A percentile compares a stretch with the other conserved stretches of the same genome.
Conservation (phyloP, 139 green algal genomes). For the Chlorella ohadii region DNA sequence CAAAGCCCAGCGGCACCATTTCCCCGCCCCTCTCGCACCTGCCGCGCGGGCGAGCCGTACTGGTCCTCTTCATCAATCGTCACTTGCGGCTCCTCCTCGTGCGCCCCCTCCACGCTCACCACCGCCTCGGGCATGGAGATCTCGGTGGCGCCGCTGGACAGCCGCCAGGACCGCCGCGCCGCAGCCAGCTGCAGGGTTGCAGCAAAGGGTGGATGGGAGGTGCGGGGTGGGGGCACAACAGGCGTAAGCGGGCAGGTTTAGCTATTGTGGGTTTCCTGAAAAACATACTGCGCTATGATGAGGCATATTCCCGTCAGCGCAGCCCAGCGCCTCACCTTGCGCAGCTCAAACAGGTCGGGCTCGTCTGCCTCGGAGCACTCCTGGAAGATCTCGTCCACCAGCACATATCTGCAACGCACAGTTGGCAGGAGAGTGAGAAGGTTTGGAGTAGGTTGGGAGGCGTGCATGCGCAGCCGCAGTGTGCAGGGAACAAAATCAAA, state of each 20-base stretch:
- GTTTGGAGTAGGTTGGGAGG: too few species aligned
- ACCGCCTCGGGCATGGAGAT: constrained; percentile 73
- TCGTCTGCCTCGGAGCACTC: constrained; percentile 14
- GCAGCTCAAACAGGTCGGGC: constrained; percentile 11
- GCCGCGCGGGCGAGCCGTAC: constrained; percentile 47
- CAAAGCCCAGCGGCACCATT: too few species aligned
- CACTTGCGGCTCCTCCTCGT: background rate
- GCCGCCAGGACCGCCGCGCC: constrained; percentile 49
- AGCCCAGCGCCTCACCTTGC: background rate
- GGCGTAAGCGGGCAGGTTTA: too few species aligned
- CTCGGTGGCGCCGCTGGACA: constrained; percentile 59
- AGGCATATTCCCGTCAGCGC: too few species aligned
- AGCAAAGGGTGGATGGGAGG: too few species aligned
- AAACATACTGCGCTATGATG: too few species aligned
- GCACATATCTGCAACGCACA: constrained; percentile 58
- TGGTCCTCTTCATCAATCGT: constrained; percentile 8
- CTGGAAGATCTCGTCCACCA: constrained; percentile 71
- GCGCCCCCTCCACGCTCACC: constrained; percentile 25
- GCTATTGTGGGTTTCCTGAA: too few species aligned
- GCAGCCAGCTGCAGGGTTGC: constrained; percentile 38
- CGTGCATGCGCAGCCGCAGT: too few species aligned
- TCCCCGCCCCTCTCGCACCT: background rate
- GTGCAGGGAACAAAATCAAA: too few species aligned
- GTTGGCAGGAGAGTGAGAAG: too few species aligned
- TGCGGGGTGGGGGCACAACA: too few species aligned